Conservation (phyloP, 2,329 filamentous ascomycete species). For the Apiospora marii region DNA sequence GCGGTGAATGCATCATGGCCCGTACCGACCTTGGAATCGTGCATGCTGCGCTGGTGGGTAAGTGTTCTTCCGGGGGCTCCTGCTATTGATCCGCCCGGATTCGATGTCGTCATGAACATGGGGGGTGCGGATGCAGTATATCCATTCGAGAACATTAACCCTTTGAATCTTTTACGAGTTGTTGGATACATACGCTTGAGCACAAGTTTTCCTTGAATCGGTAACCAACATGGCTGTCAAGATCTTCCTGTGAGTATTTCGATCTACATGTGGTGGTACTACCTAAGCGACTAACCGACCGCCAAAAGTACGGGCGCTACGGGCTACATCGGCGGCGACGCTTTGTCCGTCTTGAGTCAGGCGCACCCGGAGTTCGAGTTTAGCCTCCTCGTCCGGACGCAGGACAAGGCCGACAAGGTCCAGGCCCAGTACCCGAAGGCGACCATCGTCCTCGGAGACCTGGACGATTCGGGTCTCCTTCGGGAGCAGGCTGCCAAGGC, state of each 20-base stretch:
- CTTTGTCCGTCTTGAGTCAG: conserved; percentile 23
- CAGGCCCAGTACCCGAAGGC: conserved; percentile 25
- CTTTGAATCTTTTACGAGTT: not conserved
- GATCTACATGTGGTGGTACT: not conserved
- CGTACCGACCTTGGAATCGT: not conserved
- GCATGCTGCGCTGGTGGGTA: not conserved
- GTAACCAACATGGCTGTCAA: conserved; percentile 18
- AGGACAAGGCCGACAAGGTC: conserved; percentile 27
- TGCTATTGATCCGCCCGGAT: not conserved
- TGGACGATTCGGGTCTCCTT: conserved; percentile 24
- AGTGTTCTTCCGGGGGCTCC: not conserved
- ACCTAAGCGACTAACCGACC: conserved; percentile 7
- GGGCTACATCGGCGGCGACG: conserved; percentile 29
- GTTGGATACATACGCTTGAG: not conserved
- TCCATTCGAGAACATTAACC: too few species aligned
- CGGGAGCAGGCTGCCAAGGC: conserved; percentile 26
- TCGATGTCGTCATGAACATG: conserved; percentile 13
- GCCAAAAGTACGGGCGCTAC: conserved; percentile 25
- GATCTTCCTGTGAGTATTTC: conserved; percentile 23
- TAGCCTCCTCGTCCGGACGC: conserved; percentile 25
- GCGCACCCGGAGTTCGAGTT: conserved; percentile 28
- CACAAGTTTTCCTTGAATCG: too few species aligned
- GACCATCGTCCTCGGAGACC: conserved; percentile 22
- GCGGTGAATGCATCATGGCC: not conserved
- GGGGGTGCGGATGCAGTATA: not conserved